Evolutionary conservation across 805 yeast species (phyloP), one percentile per base, ranked within the genome.

Genomic region (Saturnispora sekii): DNA sequence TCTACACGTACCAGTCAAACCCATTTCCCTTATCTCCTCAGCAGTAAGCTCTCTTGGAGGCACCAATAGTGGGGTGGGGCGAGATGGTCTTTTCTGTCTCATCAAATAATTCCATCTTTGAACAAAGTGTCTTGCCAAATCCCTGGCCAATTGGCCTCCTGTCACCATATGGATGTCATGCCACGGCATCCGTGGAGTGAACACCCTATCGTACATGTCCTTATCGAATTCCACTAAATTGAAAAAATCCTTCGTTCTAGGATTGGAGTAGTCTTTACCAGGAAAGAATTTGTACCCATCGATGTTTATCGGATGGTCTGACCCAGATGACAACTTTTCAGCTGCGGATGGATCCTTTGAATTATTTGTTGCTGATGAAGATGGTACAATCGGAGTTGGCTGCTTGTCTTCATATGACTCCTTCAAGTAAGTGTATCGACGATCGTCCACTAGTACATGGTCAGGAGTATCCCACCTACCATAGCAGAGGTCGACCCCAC

Each of bases 401-500:
- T 52, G 45, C 15, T 53, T 55, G 1, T 56, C 46, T 21, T 55
- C 48, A 65, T 57, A 43, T 48, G 66, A 43, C 26, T 21, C 26
- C 26, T 21, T 21, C 26, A 21, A 21, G 68, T 41, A 41, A 30
- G 16, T 42, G 28, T 65, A 53, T 10, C 54, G 53, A 2, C 55
- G 48, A 55, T 87, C 96, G 65, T 93, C 99, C 15, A 74, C 74
- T 30, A 93, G 64, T 2, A 82, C 94, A 61, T 93, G 99, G 56
- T 90, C 96, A 1, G 97, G 95, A 0, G 97, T 90, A 63, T 93
- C 99, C 67, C 76, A 93, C 55, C 99, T 74, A 16, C 98, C 99
- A 61, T 76, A 93, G 60, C 99, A 93, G 46, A 93, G 69, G 64
- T 93, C 99, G 52, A 90, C 80, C 33, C 99, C 99, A 32, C 99